Base-by-base conservation (phyloP, 768 basidiomycete genomes). In the Chlorophyllum brunneum region DNA sequence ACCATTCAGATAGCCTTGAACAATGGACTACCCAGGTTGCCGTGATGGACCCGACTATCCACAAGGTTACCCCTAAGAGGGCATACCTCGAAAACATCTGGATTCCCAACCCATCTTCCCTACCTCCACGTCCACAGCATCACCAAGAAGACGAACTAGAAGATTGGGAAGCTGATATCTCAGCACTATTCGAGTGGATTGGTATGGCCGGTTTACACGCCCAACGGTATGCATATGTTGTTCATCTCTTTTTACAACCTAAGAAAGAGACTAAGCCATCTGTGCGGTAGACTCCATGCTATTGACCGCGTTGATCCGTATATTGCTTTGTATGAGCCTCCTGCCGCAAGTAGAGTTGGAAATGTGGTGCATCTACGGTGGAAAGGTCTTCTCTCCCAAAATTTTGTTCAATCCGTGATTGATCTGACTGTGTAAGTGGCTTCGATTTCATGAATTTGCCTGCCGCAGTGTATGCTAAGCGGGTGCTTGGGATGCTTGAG, bases 281-380 rank as follows among this genome's bases (percentile, higher is more conserved):
- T 37, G 31, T 9, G 16, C 11, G 29, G 1, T 41, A 90, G 88
- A 59, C 62, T 90, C 4, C 63, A 70, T 31, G 79, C 71, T 3
- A 81, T 81, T 58, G 86, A 88, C 58, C 75, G 80, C 40, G 79
- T 81, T 23, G 83, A 88, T 56, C 81, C 87, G 8, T 89, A 80
- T 54, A 74, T 88, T 8, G 81, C 85, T 1, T 69, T 86, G 8
- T 90, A 88, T 62, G 75, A 79, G 18, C 66, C 75, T 2, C 85
- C 85, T 0, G 50, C 65, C 2, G 73, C 77, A 0, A 72, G 69
- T 3, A 56, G 57, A 20, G 58, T 80, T 15, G 82, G 75, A 2
- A 68, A 70, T 24, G 60, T 84, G 24, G 76, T 72, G 7, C 81
- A 80, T 53, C 55, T 88, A 2, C 69, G 74, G 33, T 90, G 86